A percentile compares a stretch with the other conserved stretches of the same genome.
phyloP scores from a whole-genome alignment of 768 basidiomycete genomes.

The Lactarius sp. region DNA sequence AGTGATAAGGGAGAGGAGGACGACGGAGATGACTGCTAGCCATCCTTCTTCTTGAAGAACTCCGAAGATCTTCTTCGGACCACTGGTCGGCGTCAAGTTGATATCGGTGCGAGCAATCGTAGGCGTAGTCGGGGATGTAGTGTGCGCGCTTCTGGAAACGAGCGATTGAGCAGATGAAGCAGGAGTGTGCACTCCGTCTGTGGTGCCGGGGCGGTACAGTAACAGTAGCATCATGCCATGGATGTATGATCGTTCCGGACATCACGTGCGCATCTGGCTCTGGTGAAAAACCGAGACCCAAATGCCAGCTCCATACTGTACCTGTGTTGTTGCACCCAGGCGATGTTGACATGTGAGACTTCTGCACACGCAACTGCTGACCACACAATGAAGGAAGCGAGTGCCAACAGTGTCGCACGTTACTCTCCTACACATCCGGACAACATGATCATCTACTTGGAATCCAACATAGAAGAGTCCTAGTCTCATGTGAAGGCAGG shows the following conservation, averaged over 20 bases:
- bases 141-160: conserved; percentile 15
- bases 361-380: too few relatives aligned
- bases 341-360: too few relatives aligned
- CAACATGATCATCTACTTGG: too few relatives aligned
- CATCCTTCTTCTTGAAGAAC: conserved; percentile 60
- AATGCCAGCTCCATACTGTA: too few relatives aligned
- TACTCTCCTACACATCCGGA: too few relatives aligned
- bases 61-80: conserved; percentile 60
- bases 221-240: not conserved
- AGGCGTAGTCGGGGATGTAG: conserved; percentile 25
- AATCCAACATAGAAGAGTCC: too few relatives aligned
- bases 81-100: conserved; percentile 32
- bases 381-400: too few relatives aligned
- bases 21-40: conserved; percentile 21
- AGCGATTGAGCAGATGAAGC: conserved; percentile 25
- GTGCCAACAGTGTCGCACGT: too few relatives aligned
- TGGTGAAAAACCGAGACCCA: too few relatives aligned
- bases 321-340: too few relatives aligned
- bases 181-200: conserved; percentile 21
- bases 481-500: too few relatives aligned
- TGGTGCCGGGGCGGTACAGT: not conserved
- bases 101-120: conserved; percentile 27
- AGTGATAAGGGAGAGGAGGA: conserved; percentile 13
- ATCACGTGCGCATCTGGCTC: too few relatives aligned
- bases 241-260: not conserved